phyloP scores from a whole-genome alignment of 2,329 filamentous ascomycete species.

The Trichoderma endophyticum region DNA sequence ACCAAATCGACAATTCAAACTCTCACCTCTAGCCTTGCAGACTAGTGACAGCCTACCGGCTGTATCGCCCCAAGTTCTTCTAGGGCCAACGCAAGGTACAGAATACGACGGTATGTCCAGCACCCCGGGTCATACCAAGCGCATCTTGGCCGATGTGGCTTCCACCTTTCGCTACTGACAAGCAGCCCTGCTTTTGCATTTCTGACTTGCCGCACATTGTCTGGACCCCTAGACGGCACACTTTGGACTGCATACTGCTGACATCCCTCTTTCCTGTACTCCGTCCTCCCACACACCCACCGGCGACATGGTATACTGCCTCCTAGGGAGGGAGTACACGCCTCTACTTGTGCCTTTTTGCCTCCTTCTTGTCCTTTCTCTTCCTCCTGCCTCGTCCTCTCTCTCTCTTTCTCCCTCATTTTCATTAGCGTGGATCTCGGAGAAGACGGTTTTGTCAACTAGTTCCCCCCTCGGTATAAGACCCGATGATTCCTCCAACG shows the following conservation, averaged over 20 bases:
- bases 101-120: conserved; percentile 17
- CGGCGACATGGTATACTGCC: neutral
- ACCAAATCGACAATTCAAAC: conserved; percentile 16
- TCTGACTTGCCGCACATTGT: neutral
- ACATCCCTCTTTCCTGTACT: conserved; percentile 3
- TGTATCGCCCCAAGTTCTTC: conserved; percentile 11
- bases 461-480: conserved; percentile 20
- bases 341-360: neutral
- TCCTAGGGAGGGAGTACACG: neutral
- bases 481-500: conserved; percentile 18
- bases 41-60: conserved; percentile 23
- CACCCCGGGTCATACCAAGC: conserved; percentile 13
- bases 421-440: conserved; percentile 14
- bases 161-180: neutral
- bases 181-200: conserved; percentile 13
- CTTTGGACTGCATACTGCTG: conserved; percentile 8
- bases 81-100: conserved; percentile 20
- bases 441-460: conserved; percentile 3
- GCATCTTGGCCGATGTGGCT: conserved; percentile 10
- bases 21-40: conserved; percentile 21
- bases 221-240: conserved; percentile 7
- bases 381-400: neutral
- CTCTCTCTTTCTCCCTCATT: neutral
- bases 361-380: neutral
- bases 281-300: conserved; percentile 11